Evolutionary conservation across 78 protist genomes (phyloP).

Genomic region (Dictyostelium firmibasis): DNA sequence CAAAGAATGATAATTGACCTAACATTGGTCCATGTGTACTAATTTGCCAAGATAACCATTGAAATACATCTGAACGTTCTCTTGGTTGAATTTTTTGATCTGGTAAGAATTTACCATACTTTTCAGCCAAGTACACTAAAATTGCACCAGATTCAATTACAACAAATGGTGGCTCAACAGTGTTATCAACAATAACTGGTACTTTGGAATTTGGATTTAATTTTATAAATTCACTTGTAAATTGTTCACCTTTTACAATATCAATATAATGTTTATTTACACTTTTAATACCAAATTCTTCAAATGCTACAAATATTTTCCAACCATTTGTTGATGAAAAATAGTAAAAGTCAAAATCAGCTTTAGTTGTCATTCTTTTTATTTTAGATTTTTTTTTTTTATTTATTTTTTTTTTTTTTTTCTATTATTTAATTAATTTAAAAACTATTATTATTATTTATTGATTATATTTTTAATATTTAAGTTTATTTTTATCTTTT

Average conservation of each 20-base stretch:
- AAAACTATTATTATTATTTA: too few relatives aligned
- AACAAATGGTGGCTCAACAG: slow-evolving; percentile 8
- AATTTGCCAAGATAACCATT: slow-evolving; percentile 36
- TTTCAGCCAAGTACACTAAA: slow-evolving; percentile 86
- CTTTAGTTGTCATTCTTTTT: not conserved
- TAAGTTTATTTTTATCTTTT: too few relatives aligned
- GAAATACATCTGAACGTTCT: not conserved
- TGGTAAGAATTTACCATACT: slow-evolving; percentile 61
- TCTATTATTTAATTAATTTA: too few relatives aligned
- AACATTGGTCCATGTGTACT: not conserved
- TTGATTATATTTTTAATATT: too few relatives aligned
- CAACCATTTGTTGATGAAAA: not conserved
- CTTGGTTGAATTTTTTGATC: not conserved
- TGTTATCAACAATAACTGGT: slow-evolving; percentile 83
- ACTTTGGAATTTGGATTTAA: slow-evolving; percentile 87
- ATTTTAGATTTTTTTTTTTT: not conserved
- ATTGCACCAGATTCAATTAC: slow-evolving; percentile 91
- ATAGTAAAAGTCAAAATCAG: not conserved
- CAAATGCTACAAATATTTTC: not conserved
- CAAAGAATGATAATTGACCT: not conserved
- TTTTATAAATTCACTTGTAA: slow-evolving; percentile 65
- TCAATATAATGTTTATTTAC: not conserved
- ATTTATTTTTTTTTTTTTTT: not conserved
- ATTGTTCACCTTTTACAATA: slow-evolving; percentile 80
- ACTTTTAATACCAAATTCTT: not conserved